Base-by-base conservation (phyloP, 148 eudicot species). In the Simmondsia chinensis region DNA sequence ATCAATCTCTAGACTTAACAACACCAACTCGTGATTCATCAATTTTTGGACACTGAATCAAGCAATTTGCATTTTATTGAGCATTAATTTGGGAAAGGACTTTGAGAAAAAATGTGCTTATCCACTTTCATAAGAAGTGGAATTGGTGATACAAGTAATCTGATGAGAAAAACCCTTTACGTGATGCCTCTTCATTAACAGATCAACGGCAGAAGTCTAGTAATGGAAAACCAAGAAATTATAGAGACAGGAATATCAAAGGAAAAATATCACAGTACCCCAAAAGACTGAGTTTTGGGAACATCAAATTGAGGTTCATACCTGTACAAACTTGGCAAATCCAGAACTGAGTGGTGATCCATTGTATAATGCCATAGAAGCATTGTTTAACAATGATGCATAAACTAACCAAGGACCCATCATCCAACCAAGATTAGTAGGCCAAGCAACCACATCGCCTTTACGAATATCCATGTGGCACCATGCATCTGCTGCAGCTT, bases 361-460 rank as follows among this genome's bases (percentile, higher is more conserved):
- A 66, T 82, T 82, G 57, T 82, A 91, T 65, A 91, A 67, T 46
- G 99, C 95, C 45, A 91, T 59, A 20, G 89, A 52, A 43, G 95
- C 95, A 25, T 87, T 75, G 71, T 91, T 91, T 39, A 91, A 59
- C 40, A 91, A 44, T 2, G 95, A 64, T 29, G 95, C 88, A 68
- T 85, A 91, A 46, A 91, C 72, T 48, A 91, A 75, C 99, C 94
- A 91, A 60, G 99, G 99, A 46, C 99, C 99, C 95, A 91, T 91
- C 95, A 85, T 91, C 99, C 99, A 91, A 22, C 99, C 99, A 43
- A 91, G 89, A 79, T 85, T 91, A 61, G 99, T 91, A 10, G 99
- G 99, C 95, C 95, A 91, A 46, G 88, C 80, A 43, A 91, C 82
- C 25, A 85, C 57, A 43, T 91, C 99, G 22, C 94, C 86, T 50